Percentiles rank a stretch among this genome's conserved stretches.
These are phyloP conservation scores for Ramaria rubella DNA, from an alignment of 768 basidiomycete genomes.

Conservation along the genomic window DNA sequence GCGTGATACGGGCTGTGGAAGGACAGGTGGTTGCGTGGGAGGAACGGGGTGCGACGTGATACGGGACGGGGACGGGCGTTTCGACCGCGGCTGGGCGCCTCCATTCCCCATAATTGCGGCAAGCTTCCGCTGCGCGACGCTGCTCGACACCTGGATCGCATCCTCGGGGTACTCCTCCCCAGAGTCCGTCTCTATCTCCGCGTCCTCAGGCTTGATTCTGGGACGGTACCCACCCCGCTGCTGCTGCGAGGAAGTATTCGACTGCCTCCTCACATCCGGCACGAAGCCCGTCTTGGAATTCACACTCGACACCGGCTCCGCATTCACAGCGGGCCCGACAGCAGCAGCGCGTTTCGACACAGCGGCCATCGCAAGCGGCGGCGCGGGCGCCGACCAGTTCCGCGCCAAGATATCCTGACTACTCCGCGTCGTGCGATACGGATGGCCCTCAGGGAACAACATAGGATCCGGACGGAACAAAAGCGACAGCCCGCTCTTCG, in stretches of 20 bases:
- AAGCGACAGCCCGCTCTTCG: constrained; percentile 53
- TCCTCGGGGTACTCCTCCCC: too few relatives aligned
- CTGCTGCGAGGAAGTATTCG: too few relatives aligned
- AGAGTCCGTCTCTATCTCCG: constrained; percentile 17
- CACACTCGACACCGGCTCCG: constrained; percentile 3
- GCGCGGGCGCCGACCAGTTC: constrained; percentile 16
- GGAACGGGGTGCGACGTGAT: too few relatives aligned
- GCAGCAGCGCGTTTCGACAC: constrained; percentile 21
- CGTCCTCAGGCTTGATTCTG: constrained; percentile 12
- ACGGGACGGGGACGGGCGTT: too few relatives aligned
- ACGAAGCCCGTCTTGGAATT: neutral
- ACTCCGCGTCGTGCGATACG: constrained; percentile 47
- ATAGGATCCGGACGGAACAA: constrained; percentile 67
- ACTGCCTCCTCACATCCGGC: too few relatives aligned
- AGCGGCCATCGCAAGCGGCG: constrained; percentile 17
- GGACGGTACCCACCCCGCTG: constrained; percentile 14
- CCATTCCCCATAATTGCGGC: too few relatives aligned
- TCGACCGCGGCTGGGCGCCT: too few relatives aligned
- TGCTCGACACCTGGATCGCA: too few relatives aligned
- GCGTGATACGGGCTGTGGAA: constrained; percentile 3
- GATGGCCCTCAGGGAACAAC: constrained; percentile 52
- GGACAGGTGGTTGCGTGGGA: constrained; percentile 5
- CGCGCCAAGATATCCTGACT: constrained; percentile 39
- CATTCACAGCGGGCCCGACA: constrained; percentile 8
- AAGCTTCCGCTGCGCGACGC: too few relatives aligned